A percentile compares a stretch with the other conserved stretches of the same genome.
phyloP scores from a whole-genome alignment of 2,329 filamentous ascomycete species.

The Fusarium odoratissimum region DNA sequence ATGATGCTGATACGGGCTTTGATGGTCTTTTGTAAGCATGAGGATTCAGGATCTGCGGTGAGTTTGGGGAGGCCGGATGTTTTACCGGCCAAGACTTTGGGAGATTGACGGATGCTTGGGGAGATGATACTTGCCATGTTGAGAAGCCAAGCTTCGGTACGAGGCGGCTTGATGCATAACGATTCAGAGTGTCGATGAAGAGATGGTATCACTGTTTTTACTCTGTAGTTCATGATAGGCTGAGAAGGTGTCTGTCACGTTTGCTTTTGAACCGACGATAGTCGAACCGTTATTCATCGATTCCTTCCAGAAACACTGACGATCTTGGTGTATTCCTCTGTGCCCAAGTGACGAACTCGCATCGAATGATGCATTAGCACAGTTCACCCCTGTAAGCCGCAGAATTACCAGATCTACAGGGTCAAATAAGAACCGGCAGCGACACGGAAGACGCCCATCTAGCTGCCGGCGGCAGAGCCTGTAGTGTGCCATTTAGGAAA shows the following conservation, averaged over 20 bases:
- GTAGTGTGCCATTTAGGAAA: not conserved
- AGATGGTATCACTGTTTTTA: conserved; percentile 1
- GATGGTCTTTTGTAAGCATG: not conserved
- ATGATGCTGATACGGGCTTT: not conserved
- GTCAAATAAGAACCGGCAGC: conserved; percentile 8
- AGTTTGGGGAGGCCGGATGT: conserved; percentile 8
- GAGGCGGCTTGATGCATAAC: conserved; percentile 10
- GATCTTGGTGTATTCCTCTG: conserved; percentile 2
- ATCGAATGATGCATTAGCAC: conserved; percentile 11
- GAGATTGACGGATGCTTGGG: conserved; percentile 25
- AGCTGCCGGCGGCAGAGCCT: not conserved
- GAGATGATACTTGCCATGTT: conserved; percentile 36
- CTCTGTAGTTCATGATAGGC: not conserved
- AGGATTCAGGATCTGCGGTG: not conserved
- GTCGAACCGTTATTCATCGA: not conserved
- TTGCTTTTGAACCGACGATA: not conserved
- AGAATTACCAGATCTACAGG: conserved; percentile 21
- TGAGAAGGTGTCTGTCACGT: not conserved
- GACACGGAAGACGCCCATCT: conserved; percentile 18
- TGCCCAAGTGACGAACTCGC: not conserved
- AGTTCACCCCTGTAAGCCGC: not conserved
- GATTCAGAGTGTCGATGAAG: conserved; percentile 10
- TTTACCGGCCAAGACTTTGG: conserved; percentile 9
- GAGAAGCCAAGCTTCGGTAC: conserved; percentile 15
- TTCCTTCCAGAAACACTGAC: conserved; percentile 1